Conservation (phyloP, 352 stramenopile genomes). For the Vaucheria bursata region DNA sequence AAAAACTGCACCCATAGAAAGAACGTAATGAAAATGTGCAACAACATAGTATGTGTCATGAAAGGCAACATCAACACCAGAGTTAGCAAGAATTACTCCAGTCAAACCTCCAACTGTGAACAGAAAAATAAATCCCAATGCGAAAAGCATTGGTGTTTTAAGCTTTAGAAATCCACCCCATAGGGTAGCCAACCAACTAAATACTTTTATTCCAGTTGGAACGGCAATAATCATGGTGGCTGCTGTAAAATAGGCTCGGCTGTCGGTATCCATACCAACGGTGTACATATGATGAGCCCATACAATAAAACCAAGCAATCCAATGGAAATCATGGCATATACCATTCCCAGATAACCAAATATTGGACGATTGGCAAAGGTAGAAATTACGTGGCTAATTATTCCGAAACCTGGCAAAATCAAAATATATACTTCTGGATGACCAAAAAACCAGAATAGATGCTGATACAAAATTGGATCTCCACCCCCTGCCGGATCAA, state of each 20-base stretch:
- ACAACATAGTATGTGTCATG: conserved; percentile 56
- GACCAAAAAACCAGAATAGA: conserved; percentile 25
- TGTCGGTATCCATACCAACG: conserved; percentile 39
- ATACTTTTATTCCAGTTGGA: conserved; percentile 52
- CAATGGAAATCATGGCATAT: conserved; percentile 8
- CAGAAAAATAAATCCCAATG: conserved; percentile 52
- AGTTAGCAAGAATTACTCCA: conserved; percentile 52
- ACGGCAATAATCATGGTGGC: conserved; percentile 50
- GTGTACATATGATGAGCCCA: conserved; percentile 49
- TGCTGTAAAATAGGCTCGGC: conserved; percentile 20
- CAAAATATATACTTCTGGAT: conserved; percentile 30
- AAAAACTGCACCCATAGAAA: conserved; percentile 52
- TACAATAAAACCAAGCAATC: conserved; percentile 27
- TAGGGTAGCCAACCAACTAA: conserved; percentile 51
- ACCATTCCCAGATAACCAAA: conserved; percentile 10
- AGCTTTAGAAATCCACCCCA: conserved; percentile 48
- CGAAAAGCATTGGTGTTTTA: conserved; percentile 52
- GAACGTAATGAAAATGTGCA: conserved; percentile 50
- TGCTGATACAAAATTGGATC: conserved; percentile 20
- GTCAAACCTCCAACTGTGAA: conserved; percentile 52
- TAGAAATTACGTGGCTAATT: conserved; percentile 4
- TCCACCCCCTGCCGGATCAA: conserved; percentile 29
- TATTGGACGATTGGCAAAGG: neutral
- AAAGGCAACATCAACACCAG: conserved; percentile 52
- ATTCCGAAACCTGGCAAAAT: conserved; percentile 38